Conservation (phyloP, 2,329 filamentous ascomycete genomes). For the Botrytis aclada region DNA sequence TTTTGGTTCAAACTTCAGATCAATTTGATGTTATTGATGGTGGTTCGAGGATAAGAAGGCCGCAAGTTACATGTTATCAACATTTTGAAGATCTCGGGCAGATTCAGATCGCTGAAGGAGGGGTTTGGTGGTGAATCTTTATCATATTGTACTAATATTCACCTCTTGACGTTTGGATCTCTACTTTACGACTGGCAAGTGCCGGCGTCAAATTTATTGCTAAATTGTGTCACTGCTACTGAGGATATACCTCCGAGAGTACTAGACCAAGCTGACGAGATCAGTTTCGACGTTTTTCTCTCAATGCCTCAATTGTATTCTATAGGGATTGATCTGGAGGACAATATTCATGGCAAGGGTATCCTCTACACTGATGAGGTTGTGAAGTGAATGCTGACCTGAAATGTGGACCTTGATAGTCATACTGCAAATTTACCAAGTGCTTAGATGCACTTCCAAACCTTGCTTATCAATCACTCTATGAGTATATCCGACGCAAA, state of each 20-base stretch:
- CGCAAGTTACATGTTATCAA: not conserved
- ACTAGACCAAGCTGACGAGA: accelerated
- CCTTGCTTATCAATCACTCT: not conserved
- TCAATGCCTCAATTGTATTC: too few relatives aligned
- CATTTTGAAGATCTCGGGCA: not conserved
- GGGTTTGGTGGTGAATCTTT: not conserved
- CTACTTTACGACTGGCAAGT: not conserved
- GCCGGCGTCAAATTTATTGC: not conserved
- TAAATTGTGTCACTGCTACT: not conserved
- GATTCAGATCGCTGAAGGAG: too few relatives aligned
- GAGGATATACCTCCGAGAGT: too few relatives aligned
- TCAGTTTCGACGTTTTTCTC: too few relatives aligned
- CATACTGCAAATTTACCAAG: not conserved
- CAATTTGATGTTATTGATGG: not conserved
- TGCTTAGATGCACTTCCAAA: not conserved
- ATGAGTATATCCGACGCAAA: not conserved
- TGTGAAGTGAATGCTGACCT: not conserved
- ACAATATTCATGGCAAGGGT: not conserved
- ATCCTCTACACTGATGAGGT: not conserved
- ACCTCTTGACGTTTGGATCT: not conserved
- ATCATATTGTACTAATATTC: too few relatives aligned
- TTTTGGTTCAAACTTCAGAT: not conserved
- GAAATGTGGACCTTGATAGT: not conserved
- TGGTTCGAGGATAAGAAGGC: not conserved
- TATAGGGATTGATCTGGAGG: accelerated